Evolutionary conservation across 2,329 filamentous ascomycete species (phyloP).

Genomic region (Paecilomyces dactylethromorphus): DNA sequence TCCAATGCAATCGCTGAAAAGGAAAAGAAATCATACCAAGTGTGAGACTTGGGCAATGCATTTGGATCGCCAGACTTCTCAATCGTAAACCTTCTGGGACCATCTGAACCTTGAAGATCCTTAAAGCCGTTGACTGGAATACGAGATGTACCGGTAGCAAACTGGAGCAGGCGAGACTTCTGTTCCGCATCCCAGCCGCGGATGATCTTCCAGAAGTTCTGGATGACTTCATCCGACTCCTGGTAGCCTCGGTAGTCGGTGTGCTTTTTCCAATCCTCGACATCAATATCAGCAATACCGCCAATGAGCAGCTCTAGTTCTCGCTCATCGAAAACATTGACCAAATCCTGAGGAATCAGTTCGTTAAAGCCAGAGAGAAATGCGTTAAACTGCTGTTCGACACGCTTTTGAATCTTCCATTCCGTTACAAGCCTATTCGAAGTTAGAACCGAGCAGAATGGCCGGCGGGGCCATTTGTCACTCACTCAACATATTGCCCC

Average conservation of each 20-base stretch:
- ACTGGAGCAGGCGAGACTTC: slow-evolving; percentile 91
- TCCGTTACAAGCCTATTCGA: slow-evolving; percentile 74
- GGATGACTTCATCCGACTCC: slow-evolving; percentile 92
- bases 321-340: slow-evolving; percentile 98
- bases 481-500: slow-evolving; percentile 91
- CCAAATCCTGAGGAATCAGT: slow-evolving; percentile 88
- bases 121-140: slow-evolving; percentile 99
- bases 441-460: neutral
- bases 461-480: slow-evolving; percentile 6
- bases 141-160: slow-evolving; percentile 93
- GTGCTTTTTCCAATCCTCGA: slow-evolving; percentile 99
- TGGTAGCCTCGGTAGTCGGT: slow-evolving; percentile 99
- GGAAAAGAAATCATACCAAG: slow-evolving; percentile 63
- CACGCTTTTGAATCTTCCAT: slow-evolving; percentile 98
- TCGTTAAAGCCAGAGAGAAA: slow-evolving; percentile 98
- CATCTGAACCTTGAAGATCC: slow-evolving; percentile 94
- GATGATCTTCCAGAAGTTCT: slow-evolving; percentile 97
- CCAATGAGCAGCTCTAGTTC: slow-evolving; percentile 94
- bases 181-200: slow-evolving; percentile 97
- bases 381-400: slow-evolving; percentile 95
- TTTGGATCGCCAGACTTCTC: slow-evolving; percentile 90
- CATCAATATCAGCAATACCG: slow-evolving; percentile 98
- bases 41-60: slow-evolving; percentile 94
- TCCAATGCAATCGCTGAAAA: neutral
- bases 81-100: slow-evolving; percentile 91